These are phyloP conservation scores for Periconia sp. DNA, from an alignment of 2,329 filamentous ascomycete species.

Conservation along the genomic window DNA sequence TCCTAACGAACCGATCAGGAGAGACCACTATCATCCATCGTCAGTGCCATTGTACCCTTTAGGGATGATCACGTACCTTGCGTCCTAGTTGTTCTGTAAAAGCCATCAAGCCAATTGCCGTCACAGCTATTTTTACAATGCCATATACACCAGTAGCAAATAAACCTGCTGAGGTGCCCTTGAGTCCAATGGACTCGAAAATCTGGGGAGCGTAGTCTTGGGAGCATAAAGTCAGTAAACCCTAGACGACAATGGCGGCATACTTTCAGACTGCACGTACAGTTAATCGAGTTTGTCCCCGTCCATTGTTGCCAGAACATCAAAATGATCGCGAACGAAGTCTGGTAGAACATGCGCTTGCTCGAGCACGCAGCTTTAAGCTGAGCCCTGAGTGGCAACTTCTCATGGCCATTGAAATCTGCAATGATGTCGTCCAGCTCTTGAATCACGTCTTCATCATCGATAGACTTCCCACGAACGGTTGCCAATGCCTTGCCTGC, in stretches of 20 bases:
- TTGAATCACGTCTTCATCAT: constrained; percentile 39
- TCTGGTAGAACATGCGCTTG: constrained; percentile 45
- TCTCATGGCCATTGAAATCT: constrained; percentile 48
- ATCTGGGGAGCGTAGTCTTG: constrained; percentile 45
- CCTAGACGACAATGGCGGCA: too few relatives aligned
- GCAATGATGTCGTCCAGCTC: constrained; percentile 48
- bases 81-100: constrained; percentile 50
- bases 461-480: constrained; percentile 40
- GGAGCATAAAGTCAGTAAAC: too few relatives aligned
- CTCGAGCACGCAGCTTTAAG: constrained; percentile 41
- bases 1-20: constrained; percentile 46
- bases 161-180: constrained; percentile 42
- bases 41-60: constrained; percentile 2
- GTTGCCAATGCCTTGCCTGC: constrained; percentile 46
- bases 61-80: constrained; percentile 32
- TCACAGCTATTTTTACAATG: constrained; percentile 50
- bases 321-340: constrained; percentile 45
- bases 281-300: constrained; percentile 19
- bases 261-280: background rate
- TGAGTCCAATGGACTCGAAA: constrained; percentile 46
- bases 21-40: constrained; percentile 32
- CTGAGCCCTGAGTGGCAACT: constrained; percentile 43
- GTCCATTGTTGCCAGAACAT: constrained; percentile 50
- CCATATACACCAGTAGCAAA: constrained; percentile 52
- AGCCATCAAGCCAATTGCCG: constrained; percentile 47